These are phyloP conservation scores for Hypoxylon sp. DNA, from an alignment of 2,329 filamentous ascomycete genomes.

Conservation along the genomic window DNA sequence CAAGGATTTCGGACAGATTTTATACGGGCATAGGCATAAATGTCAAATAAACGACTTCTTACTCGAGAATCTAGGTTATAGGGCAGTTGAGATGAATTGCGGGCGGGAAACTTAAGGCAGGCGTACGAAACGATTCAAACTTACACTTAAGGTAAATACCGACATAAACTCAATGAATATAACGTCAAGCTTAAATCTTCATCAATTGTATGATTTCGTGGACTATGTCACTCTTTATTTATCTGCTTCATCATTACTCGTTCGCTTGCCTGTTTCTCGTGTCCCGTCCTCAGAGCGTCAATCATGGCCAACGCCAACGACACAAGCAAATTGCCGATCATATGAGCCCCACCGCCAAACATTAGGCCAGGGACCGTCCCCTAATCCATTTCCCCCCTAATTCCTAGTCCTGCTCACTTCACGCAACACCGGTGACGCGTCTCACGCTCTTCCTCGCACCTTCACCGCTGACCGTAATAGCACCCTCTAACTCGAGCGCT, in stretches of 20 bases:
- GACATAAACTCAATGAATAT: neutral
- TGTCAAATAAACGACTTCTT: slow-evolving; percentile 1
- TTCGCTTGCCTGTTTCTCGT: slow-evolving; percentile 37
- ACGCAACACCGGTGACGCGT: slow-evolving; percentile 71
- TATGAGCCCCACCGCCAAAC: slow-evolving; percentile 14
- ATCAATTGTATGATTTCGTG: neutral
- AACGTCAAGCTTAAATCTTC: neutral
- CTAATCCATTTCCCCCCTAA: neutral
- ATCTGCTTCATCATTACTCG: slow-evolving; percentile 38
- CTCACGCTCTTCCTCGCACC: slow-evolving; percentile 85
- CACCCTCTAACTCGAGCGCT: slow-evolving; percentile 85
- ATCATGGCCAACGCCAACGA: slow-evolving; percentile 22
- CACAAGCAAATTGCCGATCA: slow-evolving; percentile 13
- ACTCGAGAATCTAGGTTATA: slow-evolving; percentile 1
- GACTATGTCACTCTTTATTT: slow-evolving; percentile 29
- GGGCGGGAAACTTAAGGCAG: no score
- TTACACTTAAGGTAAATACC: neutral
- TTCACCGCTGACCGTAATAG: slow-evolving; percentile 84
- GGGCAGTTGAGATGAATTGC: neutral
- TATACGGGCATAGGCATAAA: neutral
- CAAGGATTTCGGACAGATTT: neutral
- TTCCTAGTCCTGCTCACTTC: slow-evolving; percentile 27
- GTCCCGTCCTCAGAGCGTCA: slow-evolving; percentile 20
- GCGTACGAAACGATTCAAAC: neutral
- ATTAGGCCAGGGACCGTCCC: slow-evolving; percentile 9